A percentile compares a stretch with the other conserved stretches of the same genome.
phyloP scores from a whole-genome alignment of 345 rosid species.

The Passiflora organensis region DNA sequence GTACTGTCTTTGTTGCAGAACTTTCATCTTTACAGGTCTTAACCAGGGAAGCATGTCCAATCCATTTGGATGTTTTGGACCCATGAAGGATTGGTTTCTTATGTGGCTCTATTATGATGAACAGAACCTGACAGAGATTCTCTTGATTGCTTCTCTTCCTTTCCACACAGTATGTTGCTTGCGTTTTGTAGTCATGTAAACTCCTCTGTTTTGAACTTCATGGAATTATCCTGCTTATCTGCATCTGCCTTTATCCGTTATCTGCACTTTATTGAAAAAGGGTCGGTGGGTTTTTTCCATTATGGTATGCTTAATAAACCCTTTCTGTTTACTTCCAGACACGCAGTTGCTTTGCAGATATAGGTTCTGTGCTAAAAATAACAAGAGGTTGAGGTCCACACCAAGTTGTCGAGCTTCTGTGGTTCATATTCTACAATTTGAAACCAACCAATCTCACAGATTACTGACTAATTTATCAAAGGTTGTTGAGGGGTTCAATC shows the following conservation, averaged over 20 bases:
- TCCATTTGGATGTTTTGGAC: constrained; percentile 10
- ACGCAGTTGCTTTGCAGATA: not conserved
- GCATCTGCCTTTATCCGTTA: not conserved
- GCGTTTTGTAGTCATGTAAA: too few species aligned
- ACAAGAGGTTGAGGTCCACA: constrained; percentile 17
- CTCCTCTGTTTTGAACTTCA: too few species aligned
- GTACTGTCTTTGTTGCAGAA: constrained; percentile 19
- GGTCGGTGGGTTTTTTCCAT: not conserved
- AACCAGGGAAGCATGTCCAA: constrained; percentile 10
- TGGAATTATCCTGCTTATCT: not conserved
- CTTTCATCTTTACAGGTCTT: constrained; percentile 45
- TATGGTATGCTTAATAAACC: not conserved
- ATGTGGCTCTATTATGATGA: constrained; percentile 29
- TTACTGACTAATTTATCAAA: constrained; percentile 5
- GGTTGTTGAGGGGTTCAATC: constrained; percentile 21
- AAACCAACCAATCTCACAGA: not conserved
- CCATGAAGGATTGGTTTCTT: constrained; percentile 32
- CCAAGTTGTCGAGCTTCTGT: constrained; percentile 4
- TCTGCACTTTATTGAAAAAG: not conserved
- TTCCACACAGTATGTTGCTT: too few species aligned
- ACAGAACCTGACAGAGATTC: constrained; percentile 14
- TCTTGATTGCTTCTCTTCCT: constrained; percentile 15
- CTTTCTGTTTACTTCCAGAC: not conserved
- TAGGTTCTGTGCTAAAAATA: not conserved
- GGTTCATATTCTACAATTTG: constrained; percentile 4